Conservation (phyloP, 805 yeast genomes). For the Saccharomycopsis schoenii region DNA sequence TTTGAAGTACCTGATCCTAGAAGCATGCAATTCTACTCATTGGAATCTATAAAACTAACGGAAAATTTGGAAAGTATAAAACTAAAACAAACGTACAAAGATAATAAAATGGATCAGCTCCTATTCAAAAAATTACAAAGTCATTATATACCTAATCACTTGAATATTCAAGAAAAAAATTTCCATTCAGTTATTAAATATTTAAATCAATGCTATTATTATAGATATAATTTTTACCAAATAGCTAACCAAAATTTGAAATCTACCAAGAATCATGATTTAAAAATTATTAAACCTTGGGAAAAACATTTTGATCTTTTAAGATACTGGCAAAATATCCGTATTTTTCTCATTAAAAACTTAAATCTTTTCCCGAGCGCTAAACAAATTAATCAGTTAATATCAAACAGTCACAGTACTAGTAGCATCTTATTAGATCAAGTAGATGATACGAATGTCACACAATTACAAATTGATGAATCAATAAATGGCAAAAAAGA, state of each 20-base stretch:
- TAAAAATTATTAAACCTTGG: slow-evolving; percentile 14
- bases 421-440: background rate
- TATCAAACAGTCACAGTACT: background rate
- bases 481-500: background rate
- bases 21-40: slow-evolving; percentile 18
- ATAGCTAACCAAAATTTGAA: background rate
- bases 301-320: slow-evolving; percentile 11
- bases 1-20: slow-evolving; percentile 19
- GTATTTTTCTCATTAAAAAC: slow-evolving; percentile 13
- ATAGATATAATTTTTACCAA: slow-evolving; percentile 9
- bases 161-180: slow-evolving; percentile 12
- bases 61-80: slow-evolving; percentile 1
- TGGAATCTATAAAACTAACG: slow-evolving; percentile 10
- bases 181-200: slow-evolving; percentile 9
- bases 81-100: background rate
- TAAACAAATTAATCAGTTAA: background rate
- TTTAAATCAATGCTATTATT: slow-evolving; percentile 14
- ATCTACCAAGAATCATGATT: background rate
- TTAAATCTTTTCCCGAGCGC: slow-evolving; percentile 14
- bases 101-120: background rate
- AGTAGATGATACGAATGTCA: background rate
- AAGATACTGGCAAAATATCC: slow-evolving; percentile 9
- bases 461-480: background rate
- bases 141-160: slow-evolving; percentile 6
- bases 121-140: slow-evolving; percentile 1